phyloP scores from a whole-genome alignment of 139 green algal genomes.

The Coelastrella sp. region DNA sequence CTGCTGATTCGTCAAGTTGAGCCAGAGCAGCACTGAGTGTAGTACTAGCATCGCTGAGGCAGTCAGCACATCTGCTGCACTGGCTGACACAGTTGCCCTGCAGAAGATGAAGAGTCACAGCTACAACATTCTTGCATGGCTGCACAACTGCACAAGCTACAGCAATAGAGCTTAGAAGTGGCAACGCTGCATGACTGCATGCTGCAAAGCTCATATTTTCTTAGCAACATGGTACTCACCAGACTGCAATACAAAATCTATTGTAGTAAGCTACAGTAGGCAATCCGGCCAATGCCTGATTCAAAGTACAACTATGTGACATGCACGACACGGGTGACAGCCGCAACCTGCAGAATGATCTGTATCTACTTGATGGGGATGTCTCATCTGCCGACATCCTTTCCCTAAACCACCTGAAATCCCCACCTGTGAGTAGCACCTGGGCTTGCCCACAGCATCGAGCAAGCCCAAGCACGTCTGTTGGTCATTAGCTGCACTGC shows the following conservation, averaged over 20 bases:
- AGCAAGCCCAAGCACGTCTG: background rate
- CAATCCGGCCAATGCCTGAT: too few species aligned
- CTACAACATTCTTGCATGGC: too few species aligned
- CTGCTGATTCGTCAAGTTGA: background rate
- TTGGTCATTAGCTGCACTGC: background rate
- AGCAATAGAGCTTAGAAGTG: too few species aligned
- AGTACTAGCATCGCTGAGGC: background rate
- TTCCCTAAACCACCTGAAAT: too few species aligned
- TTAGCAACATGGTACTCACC: too few species aligned
- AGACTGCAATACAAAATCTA: too few species aligned
- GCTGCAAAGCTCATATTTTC: too few species aligned
- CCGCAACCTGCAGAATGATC: background rate
- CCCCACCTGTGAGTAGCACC: background rate
- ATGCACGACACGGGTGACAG: background rate
- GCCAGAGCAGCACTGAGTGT: background rate
- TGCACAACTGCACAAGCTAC: too few species aligned
- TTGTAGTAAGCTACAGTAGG: too few species aligned
- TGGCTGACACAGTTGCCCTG: background rate
- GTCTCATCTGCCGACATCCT: too few species aligned
- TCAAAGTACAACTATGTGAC: background rate
- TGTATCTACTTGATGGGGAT: background rate
- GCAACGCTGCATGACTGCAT: too few species aligned
- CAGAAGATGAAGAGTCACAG: background rate
- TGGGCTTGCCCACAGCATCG: background rate
- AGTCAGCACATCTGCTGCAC: background rate